These are phyloP conservation scores for Nemania sp. DNA, from an alignment of 2,329 filamentous ascomycete genomes.

Conservation along the genomic window DNA sequence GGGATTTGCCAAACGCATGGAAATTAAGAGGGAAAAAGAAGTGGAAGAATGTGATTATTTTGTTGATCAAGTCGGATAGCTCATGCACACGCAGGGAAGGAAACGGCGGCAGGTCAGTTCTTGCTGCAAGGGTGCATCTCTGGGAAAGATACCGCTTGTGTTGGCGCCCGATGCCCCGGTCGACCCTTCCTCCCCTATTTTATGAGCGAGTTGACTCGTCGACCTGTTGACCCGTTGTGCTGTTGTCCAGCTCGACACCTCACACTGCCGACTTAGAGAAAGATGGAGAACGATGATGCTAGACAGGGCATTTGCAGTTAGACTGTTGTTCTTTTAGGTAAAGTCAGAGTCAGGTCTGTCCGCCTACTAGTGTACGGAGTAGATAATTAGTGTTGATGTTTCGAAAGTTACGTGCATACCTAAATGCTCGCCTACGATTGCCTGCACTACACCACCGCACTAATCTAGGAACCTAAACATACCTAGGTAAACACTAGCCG, in stretches of 20 bases:
- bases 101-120: too few relatives aligned
- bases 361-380: too few relatives aligned
- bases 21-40: conserved; percentile 10
- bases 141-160: conserved; percentile 9
- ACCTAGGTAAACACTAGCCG: background rate
- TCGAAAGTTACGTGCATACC: too few relatives aligned
- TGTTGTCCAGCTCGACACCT: conserved; percentile 16
- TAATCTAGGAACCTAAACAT: too few relatives aligned
- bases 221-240: too few relatives aligned
- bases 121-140: conserved; percentile 22
- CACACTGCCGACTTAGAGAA: conserved; percentile 12
- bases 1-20: conserved; percentile 8
- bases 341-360: too few relatives aligned
- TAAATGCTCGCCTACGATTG: too few relatives aligned
- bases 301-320: too few relatives aligned
- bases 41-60: conserved; percentile 16
- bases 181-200: conserved; percentile 22
- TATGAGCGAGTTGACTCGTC: conserved; percentile 18
- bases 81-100: too few relatives aligned
- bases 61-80: conserved; percentile 16
- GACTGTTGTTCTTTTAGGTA: too few relatives aligned
- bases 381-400: too few relatives aligned
- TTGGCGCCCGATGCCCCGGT: conserved; percentile 24
- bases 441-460: too few relatives aligned
- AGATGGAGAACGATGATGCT: conserved; percentile 19